These are phyloP conservation scores for Oxyria digyna DNA, from an alignment of 148 eudicot species.

Conservation along the genomic window DNA sequence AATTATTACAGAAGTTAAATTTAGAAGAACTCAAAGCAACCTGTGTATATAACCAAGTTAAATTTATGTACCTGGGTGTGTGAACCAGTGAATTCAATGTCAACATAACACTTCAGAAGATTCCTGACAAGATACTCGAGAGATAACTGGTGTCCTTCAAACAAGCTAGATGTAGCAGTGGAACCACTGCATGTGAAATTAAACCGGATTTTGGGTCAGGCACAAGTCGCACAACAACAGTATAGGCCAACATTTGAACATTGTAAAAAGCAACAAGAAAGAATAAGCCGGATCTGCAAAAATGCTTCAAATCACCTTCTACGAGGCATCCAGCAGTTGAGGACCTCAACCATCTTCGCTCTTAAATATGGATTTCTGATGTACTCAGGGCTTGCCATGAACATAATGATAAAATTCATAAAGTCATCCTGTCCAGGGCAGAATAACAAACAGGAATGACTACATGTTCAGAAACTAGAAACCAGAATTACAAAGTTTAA, in stretches of 20 bases:
- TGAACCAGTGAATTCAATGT: conserved; percentile 96
- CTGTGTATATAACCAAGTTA: background rate
- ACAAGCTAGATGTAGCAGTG: conserved; percentile 58
- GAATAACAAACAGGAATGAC: conserved; percentile 1
- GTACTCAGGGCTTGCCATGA: conserved; percentile 89
- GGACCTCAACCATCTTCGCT: conserved; percentile 98
- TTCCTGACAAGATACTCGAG: conserved; percentile 79
- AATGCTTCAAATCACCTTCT: conserved; percentile 39
- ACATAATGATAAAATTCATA: conserved; percentile 98
- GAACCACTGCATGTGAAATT: conserved; percentile 51
- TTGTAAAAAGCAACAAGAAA: background rate
- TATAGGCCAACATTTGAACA: background rate
- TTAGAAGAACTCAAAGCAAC: background rate
- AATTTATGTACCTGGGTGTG: conserved; percentile 68
- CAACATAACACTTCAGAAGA: conserved; percentile 92
- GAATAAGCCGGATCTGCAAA: background rate
- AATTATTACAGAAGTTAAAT: background rate
- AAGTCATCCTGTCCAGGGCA: conserved; percentile 65
- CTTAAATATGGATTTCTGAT: conserved; percentile 90
- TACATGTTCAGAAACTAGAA: background rate
- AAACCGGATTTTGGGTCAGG: background rate
- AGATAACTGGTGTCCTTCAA: conserved; percentile 89
- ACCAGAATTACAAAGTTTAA: background rate
- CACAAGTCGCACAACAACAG: background rate
- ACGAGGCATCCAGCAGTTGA: conserved; percentile 97